Evolutionary conservation across 2,329 filamentous ascomycete genomes (phyloP).

Genomic region (Nemania sp.): DNA sequence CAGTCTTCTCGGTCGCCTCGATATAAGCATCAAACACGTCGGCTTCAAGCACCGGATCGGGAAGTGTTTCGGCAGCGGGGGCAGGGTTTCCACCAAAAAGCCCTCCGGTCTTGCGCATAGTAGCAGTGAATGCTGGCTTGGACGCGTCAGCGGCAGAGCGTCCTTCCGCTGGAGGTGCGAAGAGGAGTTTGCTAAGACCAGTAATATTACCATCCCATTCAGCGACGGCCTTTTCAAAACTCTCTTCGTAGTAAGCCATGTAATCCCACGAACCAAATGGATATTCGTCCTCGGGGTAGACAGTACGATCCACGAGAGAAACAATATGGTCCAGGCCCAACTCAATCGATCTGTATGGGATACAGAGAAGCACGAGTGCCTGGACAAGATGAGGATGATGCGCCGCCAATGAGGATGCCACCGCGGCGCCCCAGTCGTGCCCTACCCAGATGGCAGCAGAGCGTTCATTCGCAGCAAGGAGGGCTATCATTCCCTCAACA

Average conservation of each 20-base stretch:
- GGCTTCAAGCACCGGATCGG: constrained; percentile 21
- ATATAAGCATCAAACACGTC: constrained; percentile 42
- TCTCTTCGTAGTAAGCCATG: constrained; percentile 46
- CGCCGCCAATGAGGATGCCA: constrained; percentile 47
- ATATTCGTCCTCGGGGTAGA: constrained; percentile 59
- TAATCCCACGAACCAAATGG: constrained; percentile 53
- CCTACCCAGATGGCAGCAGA: constrained; percentile 60
- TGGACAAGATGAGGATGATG: constrained; percentile 47
- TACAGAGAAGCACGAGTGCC: constrained; percentile 48
- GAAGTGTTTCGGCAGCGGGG: constrained; percentile 18
- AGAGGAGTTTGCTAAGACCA: constrained; percentile 25
- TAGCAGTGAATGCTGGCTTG: constrained; percentile 42
- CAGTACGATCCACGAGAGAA: constrained; percentile 55
- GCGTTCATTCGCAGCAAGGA: constrained; percentile 50
- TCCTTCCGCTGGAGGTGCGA: no score
- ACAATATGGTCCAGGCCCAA: constrained; percentile 54
- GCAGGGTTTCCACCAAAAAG: constrained; percentile 32
- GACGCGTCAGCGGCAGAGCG: constrained; percentile 49
- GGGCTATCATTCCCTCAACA: constrained; percentile 51
- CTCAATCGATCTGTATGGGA: constrained; percentile 58
- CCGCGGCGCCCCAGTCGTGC: constrained; percentile 57
- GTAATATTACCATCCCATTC: constrained; percentile 40
- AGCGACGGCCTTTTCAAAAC: constrained; percentile 41
- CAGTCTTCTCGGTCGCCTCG: constrained; percentile 54
- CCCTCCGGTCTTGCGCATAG: constrained; percentile 26